Evolutionary conservation across 2,329 filamentous ascomycete genomes (phyloP), one percentile per base, ranked within the genome.

Genomic region (Sordariomycetes sp.): DNA sequence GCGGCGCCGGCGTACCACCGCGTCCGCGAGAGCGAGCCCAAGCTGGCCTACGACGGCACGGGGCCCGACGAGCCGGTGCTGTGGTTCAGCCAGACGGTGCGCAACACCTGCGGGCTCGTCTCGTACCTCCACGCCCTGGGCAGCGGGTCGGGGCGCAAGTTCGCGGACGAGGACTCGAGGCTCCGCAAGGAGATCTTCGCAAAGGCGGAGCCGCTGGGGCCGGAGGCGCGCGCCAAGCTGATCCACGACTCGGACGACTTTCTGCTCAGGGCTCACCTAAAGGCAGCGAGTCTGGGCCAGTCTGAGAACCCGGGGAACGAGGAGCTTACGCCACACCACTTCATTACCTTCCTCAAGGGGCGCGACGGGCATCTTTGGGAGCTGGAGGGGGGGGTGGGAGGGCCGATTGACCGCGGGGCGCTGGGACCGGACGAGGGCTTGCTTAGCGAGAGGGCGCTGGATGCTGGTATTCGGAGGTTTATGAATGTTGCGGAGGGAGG

Each of bases 71-170:
- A 92, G 64, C 81, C 87, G 8, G 83, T 92, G 1, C 74, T 89
- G 20, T 95, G 89, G 89, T 94, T 90, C 74, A 86, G 86, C 66
- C 90, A 94, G 70, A 94, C 88, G 0, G 94, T 95, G 65, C 81
- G 84, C 59, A 86, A 94, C 68, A 87, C 89, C 1, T 95, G 89
- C 67, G 90, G 90, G 1, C 79, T 92, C 22, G 90, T 91, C 66
- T 90, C 85, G 0, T 75, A 94, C 5, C 70, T 95, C 8, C 90
- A 94, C 69, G 81, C 81, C n/a, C 79, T 88, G 0, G 80, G 81
- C 56, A 94, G 94, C 68, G 88, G 89, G 1, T 74, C 76, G 3
- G 80, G 85, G 0, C 73, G 79, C 22, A 67, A 72, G 2, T 76
- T 80, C 60, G 78, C 93, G 57, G 63, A 71, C 12, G 69, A 75